Conservation (phyloP, 2,329 filamentous ascomycete species). For the Penicillium sp. region DNA sequence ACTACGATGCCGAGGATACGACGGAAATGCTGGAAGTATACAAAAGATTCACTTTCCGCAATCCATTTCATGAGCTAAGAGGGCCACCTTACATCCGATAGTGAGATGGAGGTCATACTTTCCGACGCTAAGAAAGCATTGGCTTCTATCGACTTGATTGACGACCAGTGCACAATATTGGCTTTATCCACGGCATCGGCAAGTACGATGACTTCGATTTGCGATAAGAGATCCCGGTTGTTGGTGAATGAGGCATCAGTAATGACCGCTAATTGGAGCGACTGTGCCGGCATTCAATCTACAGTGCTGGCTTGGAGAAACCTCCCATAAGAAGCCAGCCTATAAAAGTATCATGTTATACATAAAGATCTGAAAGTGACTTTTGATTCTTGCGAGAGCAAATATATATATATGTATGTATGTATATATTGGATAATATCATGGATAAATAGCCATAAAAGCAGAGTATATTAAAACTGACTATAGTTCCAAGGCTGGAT, state of each 20-base stretch:
- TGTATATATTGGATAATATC: too few relatives aligned
- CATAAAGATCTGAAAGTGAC: too few relatives aligned
- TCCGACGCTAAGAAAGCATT: too few relatives aligned
- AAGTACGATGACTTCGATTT: constrained; percentile 1
- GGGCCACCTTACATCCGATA: too few relatives aligned
- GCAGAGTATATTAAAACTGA: too few relatives aligned
- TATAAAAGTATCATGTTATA: not conserved
- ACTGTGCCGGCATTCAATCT: too few relatives aligned
- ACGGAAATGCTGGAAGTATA: not conserved
- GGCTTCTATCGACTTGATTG: too few relatives aligned
- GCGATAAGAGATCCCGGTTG: not conserved
- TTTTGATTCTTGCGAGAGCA: too few relatives aligned
- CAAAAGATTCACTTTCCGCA: not conserved
- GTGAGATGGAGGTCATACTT: too few relatives aligned
- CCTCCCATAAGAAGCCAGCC: not conserved
- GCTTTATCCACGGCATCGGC: not conserved
- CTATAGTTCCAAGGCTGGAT: too few relatives aligned
- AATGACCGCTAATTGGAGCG: not conserved
- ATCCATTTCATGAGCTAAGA: not conserved
- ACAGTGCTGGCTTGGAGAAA: not conserved
- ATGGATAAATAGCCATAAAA: too few relatives aligned
- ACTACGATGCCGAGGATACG: not conserved
- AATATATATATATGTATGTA: too few relatives aligned
- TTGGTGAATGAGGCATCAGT: not conserved
- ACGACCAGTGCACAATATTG: not conserved